A percentile compares a stretch with the other conserved stretches of the same genome.
Evolutionary conservation across 2,329 filamentous ascomycete species (phyloP).

Genomic region (Alternaria postmessia): DNA sequence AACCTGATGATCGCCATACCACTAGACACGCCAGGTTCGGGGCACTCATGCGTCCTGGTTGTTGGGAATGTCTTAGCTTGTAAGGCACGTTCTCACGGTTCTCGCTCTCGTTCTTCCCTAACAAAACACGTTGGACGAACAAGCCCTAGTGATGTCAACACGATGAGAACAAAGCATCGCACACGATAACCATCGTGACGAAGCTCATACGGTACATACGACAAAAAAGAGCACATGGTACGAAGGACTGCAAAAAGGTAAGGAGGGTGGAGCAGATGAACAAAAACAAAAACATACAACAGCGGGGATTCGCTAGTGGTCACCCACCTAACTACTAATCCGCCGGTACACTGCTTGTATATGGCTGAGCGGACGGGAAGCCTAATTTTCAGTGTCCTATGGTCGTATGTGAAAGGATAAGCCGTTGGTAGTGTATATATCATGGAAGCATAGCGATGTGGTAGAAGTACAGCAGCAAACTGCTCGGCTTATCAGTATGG

Average conservation of each 20-base stretch:
- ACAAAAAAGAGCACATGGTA: not conserved
- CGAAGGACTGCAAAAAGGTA: not conserved
- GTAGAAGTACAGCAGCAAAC: not conserved
- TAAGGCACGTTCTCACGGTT: no score
- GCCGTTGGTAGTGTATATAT: not conserved
- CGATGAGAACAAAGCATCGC: not conserved
- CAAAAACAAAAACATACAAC: not conserved
- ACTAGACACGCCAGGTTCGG: no score
- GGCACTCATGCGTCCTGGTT: no score
- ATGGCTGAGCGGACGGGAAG: not conserved
- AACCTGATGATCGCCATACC: no score
- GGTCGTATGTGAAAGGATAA: not conserved
- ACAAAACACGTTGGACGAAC: not conserved
- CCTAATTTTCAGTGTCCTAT: not conserved
- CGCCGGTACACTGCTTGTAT: not conserved
- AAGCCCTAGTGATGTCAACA: not conserved
- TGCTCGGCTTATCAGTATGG: rapidly evolving
- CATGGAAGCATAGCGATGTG: not conserved
- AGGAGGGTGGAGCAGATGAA: not conserved
- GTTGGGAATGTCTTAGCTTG: no score
- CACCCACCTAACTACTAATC: not conserved
- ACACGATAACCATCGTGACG: not conserved
- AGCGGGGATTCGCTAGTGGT: not conserved
- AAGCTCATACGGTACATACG: not conserved
- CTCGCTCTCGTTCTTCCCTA: no score